phyloP scores from a whole-genome alignment of 139 green algal genomes.

The Chlorella vulgaris region DNA sequence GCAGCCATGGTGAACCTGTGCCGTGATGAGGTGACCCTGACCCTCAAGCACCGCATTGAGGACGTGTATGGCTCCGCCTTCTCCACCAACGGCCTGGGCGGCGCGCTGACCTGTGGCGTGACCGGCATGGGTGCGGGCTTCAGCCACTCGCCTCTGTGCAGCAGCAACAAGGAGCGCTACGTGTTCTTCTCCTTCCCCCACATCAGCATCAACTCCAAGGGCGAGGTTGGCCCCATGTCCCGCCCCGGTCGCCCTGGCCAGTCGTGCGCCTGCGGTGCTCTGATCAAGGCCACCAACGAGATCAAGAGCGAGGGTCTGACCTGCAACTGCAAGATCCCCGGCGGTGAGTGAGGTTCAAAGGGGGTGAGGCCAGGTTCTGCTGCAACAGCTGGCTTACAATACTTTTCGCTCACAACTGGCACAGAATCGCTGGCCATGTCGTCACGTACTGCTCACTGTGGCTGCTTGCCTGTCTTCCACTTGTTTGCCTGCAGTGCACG shows the following conservation, averaged over 20 bases:
- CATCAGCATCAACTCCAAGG: conserved; percentile 77
- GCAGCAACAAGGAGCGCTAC: conserved; percentile 74
- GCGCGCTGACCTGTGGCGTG: conserved; percentile 81
- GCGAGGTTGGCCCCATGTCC: conserved; percentile 67
- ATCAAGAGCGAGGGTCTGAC: conserved; percentile 48
- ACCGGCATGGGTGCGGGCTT: conserved; percentile 72
- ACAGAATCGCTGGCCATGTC: too few relatives aligned
- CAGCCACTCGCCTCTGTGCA: conserved; percentile 56
- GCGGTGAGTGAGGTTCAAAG: conserved; percentile 28
- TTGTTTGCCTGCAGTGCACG: conserved; percentile 53
- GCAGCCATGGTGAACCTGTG: conserved; percentile 82
- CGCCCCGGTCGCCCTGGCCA: conserved; percentile 60
- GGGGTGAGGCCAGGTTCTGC: not conserved
- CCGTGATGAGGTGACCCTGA: conserved; percentile 82
- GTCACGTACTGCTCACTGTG: not conserved
- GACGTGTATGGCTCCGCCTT: conserved; percentile 72
- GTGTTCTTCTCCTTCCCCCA: conserved; percentile 93
- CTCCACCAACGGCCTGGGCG: conserved; percentile 84
- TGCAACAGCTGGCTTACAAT: not conserved
- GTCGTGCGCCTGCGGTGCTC: conserved; percentile 83
- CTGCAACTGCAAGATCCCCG: conserved; percentile 58
- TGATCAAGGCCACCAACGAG: conserved; percentile 50
- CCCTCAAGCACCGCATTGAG: conserved; percentile 74
- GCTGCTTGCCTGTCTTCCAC: not conserved
- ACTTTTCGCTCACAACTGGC: not conserved